These are phyloP conservation scores for Rugonectria rugulosa DNA, from an alignment of 2,329 filamentous ascomycete species.

Conservation along the genomic window DNA sequence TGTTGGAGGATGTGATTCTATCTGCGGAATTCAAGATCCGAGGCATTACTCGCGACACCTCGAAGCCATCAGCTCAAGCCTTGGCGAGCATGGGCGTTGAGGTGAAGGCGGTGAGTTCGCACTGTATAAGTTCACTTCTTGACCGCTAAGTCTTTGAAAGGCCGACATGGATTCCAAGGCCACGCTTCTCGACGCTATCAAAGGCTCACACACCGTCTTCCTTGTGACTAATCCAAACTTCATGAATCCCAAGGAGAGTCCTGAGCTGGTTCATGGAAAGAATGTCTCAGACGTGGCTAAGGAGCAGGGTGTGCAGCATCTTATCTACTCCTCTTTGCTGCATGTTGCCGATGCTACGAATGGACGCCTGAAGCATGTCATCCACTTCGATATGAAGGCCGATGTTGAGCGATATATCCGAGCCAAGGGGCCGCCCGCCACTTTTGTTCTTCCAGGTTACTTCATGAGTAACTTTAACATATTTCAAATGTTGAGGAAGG, in stretches of 20 bases:
- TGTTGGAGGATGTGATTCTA: constrained; percentile 54
- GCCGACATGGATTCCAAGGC: constrained; percentile 52
- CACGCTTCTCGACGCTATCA: constrained; percentile 47
- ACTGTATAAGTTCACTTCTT: background rate
- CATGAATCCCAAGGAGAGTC: constrained; percentile 42
- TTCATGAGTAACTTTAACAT: constrained; percentile 61
- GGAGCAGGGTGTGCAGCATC: constrained; percentile 51
- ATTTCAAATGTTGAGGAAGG: constrained; percentile 37
- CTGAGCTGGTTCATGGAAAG: constrained; percentile 53
- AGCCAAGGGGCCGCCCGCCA: constrained; percentile 52
- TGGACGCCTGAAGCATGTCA: constrained; percentile 47
- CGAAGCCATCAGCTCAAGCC: constrained; percentile 48
- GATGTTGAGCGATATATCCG: constrained; percentile 64
- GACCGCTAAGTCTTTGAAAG: constrained; percentile 29
- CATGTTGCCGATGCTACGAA: constrained; percentile 46
- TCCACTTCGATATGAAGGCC: constrained; percentile 65
- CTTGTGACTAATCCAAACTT: constrained; percentile 48
- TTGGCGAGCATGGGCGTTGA: constrained; percentile 54
- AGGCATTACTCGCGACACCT: constrained; percentile 54
- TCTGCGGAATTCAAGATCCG: constrained; percentile 53
- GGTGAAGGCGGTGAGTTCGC: constrained; percentile 46
- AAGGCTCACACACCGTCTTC: constrained; percentile 53
- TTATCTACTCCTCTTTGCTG: constrained; percentile 55
- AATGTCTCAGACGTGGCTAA: constrained; percentile 54
- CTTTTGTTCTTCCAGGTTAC: constrained; percentile 59